phyloP scores from a whole-genome alignment of 2,329 filamentous ascomycete species.

The Microsporum audouinii region DNA sequence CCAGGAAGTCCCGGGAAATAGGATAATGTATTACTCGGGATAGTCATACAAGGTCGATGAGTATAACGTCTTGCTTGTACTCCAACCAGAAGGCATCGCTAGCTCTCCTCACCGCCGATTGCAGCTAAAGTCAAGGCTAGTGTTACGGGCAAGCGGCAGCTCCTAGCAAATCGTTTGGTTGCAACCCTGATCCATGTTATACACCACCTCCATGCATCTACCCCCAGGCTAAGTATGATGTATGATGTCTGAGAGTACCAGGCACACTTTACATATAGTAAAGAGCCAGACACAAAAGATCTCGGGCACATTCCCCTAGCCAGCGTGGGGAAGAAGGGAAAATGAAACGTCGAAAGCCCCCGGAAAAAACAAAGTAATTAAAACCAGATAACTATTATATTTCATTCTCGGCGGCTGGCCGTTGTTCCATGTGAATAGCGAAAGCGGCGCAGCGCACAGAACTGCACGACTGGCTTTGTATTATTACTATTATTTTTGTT shows the following conservation, averaged over 20 bases:
- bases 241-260: not conserved
- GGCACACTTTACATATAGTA: not conserved
- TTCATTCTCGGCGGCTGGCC: slow-evolving; percentile 1
- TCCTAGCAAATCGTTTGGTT: slow-evolving; percentile 3
- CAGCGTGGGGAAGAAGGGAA: not conserved
- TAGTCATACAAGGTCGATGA: not conserved
- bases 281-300: not conserved
- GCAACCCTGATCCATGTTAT: not conserved
- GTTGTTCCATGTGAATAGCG: not conserved
- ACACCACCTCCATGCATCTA: not conserved
- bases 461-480: not conserved
- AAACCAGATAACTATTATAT: not conserved
- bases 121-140: not conserved
- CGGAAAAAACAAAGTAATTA: not conserved
- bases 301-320: not conserved
- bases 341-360: not conserved
- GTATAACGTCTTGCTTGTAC: not conserved
- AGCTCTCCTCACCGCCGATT: not conserved
- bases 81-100: not conserved
- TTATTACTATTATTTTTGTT: not conserved
- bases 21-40: not conserved
- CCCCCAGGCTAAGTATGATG: not conserved
- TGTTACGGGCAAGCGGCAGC: slow-evolving; percentile 1
- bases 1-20: not conserved
- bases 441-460: not conserved